Base-by-base conservation (phyloP, 2,329 filamentous ascomycete genomes). In the Diaporthe amygdali region DNA sequence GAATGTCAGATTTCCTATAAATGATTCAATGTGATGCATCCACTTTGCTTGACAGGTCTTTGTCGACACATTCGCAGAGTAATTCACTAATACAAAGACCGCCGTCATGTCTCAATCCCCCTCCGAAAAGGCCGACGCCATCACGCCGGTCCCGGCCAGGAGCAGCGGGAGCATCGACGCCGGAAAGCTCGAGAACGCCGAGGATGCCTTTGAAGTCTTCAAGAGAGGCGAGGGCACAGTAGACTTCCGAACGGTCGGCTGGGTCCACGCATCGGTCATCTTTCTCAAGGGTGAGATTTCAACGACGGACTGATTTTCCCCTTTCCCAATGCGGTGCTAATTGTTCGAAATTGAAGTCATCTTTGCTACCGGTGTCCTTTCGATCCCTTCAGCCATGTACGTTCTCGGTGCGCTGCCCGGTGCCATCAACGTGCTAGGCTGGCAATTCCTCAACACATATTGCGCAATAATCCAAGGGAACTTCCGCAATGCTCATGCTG, bases 191-290 rank as follows among this genome's bases (percentile, higher is more conserved):
- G 69, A 67, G 30, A 37, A 59, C 17, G 25, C 22, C 77, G 69
- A 71, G 4, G 52, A 67, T 41, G 68, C 59, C 20, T 70, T 70
- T 66, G 87, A 89, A 74, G 83, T 89, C 44, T 89, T 88, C 81
- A 83, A 85, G 72, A 82, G 79, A 72, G 81, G 79, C 1, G 81
- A 82, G 44, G 84, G 82, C 47, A 82, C 83, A 25, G 85, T 88
- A 52, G 81, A 89, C 63, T 89, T 89, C 73, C 81, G 87, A 25
- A 88, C 85, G 2, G 86, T 89, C 20, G 81, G 82, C 70, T 89
- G 87, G 87, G 81, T 83, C 20, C 82, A 84, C 25, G 85, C 86
- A 2, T 79, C 85, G 3, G 81, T 88, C 30, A 88, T 89, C 73
- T 87, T 89, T 69, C 76, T 88, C 25, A 89, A 88, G 78, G 46